These are phyloP conservation scores for Babjeviella inositovora DNA, from an alignment of 805 yeast genomes.

Conservation along the genomic window DNA sequence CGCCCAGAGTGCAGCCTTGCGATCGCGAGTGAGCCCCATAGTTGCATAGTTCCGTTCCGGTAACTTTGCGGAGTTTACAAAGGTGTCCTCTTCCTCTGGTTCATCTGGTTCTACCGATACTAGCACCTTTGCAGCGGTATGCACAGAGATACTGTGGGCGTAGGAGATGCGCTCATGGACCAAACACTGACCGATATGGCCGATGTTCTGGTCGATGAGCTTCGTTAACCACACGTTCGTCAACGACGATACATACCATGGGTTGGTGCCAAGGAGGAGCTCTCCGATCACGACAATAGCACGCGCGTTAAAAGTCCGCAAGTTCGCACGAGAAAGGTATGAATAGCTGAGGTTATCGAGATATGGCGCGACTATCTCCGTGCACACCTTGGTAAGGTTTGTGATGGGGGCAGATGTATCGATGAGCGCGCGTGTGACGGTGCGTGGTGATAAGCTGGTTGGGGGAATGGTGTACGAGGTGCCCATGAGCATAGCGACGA, in stretches of 20 bases:
- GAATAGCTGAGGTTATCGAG: conserved; percentile 65
- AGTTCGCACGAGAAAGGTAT: conserved; percentile 52
- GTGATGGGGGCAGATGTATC: conserved; percentile 23
- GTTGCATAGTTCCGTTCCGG: conserved; percentile 16
- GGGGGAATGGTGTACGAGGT: conserved; percentile 9
- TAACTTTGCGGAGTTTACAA: conserved; percentile 14
- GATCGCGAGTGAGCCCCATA: conserved; percentile 38
- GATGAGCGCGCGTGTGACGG: conserved; percentile 22
- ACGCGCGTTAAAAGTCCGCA: conserved; percentile 57
- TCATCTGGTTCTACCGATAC: conserved; percentile 4
- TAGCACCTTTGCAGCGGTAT: conserved; percentile 2
- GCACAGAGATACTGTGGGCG: neutral
- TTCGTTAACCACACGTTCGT: conserved; percentile 13
- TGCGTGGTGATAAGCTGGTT: conserved; percentile 20
- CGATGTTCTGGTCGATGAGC: conserved; percentile 4
- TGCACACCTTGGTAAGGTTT: conserved; percentile 28
- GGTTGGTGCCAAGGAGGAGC: conserved; percentile 29
- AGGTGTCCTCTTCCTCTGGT: conserved; percentile 15
- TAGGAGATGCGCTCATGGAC: conserved; percentile 1
- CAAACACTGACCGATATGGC: conserved; percentile 1
- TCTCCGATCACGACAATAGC: conserved; percentile 56
- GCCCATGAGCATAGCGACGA: conserved; percentile 53
- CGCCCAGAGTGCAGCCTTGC: conserved; percentile 71
- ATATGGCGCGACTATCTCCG: conserved; percentile 39
- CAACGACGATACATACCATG: conserved; percentile 27